These are phyloP conservation scores for Ceratocystis eucalypticola DNA, from an alignment of 2,329 filamentous ascomycete genomes.

Conservation along the genomic window DNA sequence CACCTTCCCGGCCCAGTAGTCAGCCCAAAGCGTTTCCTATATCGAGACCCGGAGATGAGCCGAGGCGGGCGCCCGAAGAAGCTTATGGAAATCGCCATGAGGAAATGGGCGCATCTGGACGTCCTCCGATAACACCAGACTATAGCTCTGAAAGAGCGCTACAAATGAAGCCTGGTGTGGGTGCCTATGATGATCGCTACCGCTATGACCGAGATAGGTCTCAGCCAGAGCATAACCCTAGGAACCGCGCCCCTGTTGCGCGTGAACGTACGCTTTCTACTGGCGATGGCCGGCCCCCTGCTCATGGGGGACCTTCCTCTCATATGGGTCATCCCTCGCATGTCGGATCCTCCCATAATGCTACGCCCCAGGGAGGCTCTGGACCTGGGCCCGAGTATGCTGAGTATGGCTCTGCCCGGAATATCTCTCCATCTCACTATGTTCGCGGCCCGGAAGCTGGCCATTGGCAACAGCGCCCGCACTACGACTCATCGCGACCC, in stretches of 20 bases:
- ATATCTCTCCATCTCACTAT: conserved; percentile 13
- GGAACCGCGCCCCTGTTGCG: conserved; percentile 1
- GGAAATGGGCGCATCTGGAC: conserved; percentile 22
- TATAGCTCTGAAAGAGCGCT: conserved; percentile 41
- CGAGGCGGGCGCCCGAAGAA: conserved; percentile 33
- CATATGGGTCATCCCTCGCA: background rate
- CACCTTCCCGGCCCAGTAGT: conserved; percentile 37
- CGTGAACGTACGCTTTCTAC: conserved; percentile 13
- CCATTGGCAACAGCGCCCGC: conserved; percentile 19
- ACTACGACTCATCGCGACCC: conserved; percentile 31
- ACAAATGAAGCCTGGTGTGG: conserved; percentile 26
- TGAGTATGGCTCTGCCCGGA: conserved; percentile 16
- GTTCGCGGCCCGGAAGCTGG: conserved; percentile 11
- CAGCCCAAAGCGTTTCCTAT: conserved; percentile 39
- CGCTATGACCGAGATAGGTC: conserved; percentile 29
- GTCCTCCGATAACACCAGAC: conserved; percentile 29
- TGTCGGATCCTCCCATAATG: background rate
- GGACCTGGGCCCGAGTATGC: background rate
- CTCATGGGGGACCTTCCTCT: conserved; percentile 6
- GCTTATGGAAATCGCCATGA: conserved; percentile 40
- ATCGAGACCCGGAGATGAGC: conserved; percentile 29
- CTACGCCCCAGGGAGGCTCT: background rate
- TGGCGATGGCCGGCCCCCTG: conserved; percentile 4
- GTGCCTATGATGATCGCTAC: conserved; percentile 41
- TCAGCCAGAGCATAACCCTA: conserved; percentile 9